A percentile compares a stretch with the other conserved stretches of the same genome.
Conservation (phyloP, 257 asterid species). For the Nyctanthes arbortristis region DNA sequence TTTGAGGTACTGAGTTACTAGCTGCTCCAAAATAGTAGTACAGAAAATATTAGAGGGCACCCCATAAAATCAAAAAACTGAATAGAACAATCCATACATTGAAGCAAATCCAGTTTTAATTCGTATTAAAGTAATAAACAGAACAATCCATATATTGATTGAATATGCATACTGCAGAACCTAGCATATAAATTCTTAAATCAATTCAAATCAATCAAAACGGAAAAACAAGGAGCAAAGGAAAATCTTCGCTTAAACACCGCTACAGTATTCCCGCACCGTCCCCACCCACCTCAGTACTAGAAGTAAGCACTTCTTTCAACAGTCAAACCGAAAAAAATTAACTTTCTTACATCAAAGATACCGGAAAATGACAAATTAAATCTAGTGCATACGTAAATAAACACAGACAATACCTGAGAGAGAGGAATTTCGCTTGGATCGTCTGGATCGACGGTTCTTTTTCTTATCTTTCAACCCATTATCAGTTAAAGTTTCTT, state of each 20-base stretch:
- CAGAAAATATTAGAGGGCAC: not conserved
- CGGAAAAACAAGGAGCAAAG: not conserved
- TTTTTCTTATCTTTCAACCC: conserved; percentile 38
- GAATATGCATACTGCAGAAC: not conserved
- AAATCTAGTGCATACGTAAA: not conserved
- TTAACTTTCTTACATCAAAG: not conserved
- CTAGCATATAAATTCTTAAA: not conserved
- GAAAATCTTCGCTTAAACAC: not conserved
- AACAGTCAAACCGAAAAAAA: not conserved
- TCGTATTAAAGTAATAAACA: not conserved
- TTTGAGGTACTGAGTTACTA: conserved; percentile 20
- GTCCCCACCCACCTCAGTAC: not conserved
- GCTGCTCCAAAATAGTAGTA: conserved; percentile 14
- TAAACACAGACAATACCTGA: conserved; percentile 22
- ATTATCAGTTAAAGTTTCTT: conserved; percentile 8
- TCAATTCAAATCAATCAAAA: not conserved
- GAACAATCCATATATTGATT: not conserved
- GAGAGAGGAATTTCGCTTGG: conserved; percentile 38
- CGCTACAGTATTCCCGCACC: not conserved
- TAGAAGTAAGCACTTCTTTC: not conserved
- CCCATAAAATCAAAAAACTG: too few species aligned
- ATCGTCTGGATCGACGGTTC: conserved; percentile 54
- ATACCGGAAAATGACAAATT: not conserved
- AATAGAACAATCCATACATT: too few species aligned
- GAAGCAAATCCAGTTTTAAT: too few species aligned